Conservation (phyloP, 1,139 yeast species). For the Suhomyces bokatorum region DNA sequence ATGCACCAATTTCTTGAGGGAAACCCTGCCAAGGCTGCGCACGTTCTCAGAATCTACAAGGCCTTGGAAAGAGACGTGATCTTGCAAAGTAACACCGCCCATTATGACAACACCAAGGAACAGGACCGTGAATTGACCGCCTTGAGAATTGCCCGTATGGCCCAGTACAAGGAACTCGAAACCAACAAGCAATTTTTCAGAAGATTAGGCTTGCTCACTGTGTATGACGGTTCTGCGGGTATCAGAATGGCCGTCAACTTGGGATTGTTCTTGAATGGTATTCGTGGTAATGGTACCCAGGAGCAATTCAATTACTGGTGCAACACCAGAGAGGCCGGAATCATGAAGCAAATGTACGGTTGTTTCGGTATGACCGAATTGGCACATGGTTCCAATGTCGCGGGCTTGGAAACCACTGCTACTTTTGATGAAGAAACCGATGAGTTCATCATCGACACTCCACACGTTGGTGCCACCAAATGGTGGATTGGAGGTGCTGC, state of each 20-base stretch:
- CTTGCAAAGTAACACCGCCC: slow-evolving; percentile 45
- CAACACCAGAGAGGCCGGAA: slow-evolving; percentile 65
- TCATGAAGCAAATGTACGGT: slow-evolving; percentile 71
- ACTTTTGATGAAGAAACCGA: slow-evolving; percentile 67
- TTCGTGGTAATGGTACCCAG: slow-evolving; percentile 71
- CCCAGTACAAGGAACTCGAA: slow-evolving; percentile 52
- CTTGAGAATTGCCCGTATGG: slow-evolving; percentile 35
- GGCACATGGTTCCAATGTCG: slow-evolving; percentile 93
- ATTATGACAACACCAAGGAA: slow-evolving; percentile 54
- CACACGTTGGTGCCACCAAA: slow-evolving; percentile 87
- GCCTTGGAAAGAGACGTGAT: slow-evolving; percentile 58
- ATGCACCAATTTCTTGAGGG: slow-evolving; percentile 52
- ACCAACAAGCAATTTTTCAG: slow-evolving; percentile 43
- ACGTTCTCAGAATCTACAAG: slow-evolving; percentile 46
- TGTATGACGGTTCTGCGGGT: slow-evolving; percentile 61
- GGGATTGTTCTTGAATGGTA: slow-evolving; percentile 68
- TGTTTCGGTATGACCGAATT: slow-evolving; percentile 95
- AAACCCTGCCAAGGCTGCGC: slow-evolving; percentile 43
- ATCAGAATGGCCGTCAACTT: slow-evolving; percentile 59
- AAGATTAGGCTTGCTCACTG: slow-evolving; percentile 47
- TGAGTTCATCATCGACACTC: slow-evolving; percentile 77
- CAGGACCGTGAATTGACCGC: slow-evolving; percentile 55
- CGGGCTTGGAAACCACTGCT: slow-evolving; percentile 90
- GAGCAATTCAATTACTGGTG: slow-evolving; percentile 73
- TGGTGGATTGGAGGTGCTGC: slow-evolving; percentile 99